A percentile compares a stretch with the other conserved stretches of the same genome.
These are phyloP conservation scores for Alternaria sp. DNA, from an alignment of 2,329 filamentous ascomycete species.

Conservation along the genomic window DNA sequence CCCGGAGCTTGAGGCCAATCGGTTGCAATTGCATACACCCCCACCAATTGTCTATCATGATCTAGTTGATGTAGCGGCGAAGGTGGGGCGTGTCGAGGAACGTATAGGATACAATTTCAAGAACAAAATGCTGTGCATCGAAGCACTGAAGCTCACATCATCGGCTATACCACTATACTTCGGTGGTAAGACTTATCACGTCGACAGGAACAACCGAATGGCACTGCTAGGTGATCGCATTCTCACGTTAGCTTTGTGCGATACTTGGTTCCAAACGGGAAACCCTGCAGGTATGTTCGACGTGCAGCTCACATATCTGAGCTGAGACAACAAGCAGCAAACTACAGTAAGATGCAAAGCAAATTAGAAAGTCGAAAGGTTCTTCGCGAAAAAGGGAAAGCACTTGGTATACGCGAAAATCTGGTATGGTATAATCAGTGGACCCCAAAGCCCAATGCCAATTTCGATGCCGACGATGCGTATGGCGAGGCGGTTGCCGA, in stretches of 20 bases:
- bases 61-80: slow-evolving; percentile 24
- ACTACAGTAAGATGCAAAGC: slow-evolving; percentile 11
- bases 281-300: slow-evolving; percentile 13
- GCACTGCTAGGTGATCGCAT: slow-evolving; percentile 34
- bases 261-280: slow-evolving; percentile 28
- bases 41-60: slow-evolving; percentile 19
- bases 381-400: slow-evolving; percentile 12
- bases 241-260: slow-evolving; percentile 21
- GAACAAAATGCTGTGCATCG: slow-evolving; percentile 27
- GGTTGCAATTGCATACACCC: slow-evolving; percentile 9
- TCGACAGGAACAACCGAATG: slow-evolving; percentile 27
- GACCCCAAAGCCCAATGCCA: no score
- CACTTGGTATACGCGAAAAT: slow-evolving; percentile 17
- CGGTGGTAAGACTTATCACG: slow-evolving; percentile 15
- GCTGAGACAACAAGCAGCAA: slow-evolving; percentile 11
- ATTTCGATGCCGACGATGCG: no score
- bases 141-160: slow-evolving; percentile 28
- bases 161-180: slow-evolving; percentile 20
- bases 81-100: slow-evolving; percentile 23
- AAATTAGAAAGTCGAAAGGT: slow-evolving; percentile 12
- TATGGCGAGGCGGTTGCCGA: slow-evolving; percentile 18
- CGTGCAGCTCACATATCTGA: neutral
- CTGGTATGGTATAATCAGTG: slow-evolving; percentile 8
- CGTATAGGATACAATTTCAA: slow-evolving; percentile 32
- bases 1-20: slow-evolving; percentile 13